Conservation (phyloP, 1,284 basidiomycete species). For the Rhodotorula sp. region DNA sequence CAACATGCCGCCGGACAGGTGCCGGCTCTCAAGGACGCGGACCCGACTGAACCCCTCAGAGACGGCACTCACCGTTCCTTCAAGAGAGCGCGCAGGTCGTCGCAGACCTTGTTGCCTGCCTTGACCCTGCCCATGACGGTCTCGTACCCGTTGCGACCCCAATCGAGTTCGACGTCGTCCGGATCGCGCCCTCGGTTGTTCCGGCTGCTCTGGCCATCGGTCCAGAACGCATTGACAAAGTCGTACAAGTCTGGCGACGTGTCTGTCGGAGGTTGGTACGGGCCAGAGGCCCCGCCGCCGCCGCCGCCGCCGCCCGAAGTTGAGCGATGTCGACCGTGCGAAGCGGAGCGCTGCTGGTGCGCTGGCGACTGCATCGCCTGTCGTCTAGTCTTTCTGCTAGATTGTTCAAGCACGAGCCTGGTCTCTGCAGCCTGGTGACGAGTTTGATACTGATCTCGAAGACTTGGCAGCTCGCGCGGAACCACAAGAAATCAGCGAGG, state of each 20-base stretch:
- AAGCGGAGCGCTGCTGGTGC: conserved; percentile 1
- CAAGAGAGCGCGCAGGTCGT: conserved; percentile 82
- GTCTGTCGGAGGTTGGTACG: conserved; percentile 1
- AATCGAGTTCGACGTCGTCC: conserved; percentile 66
- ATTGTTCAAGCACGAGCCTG: no score
- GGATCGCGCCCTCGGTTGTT: conserved; percentile 56
- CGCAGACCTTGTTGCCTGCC: conserved; percentile 78
- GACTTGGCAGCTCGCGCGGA: no score
- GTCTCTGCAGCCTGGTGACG: no score
- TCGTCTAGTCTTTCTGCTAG: no score
- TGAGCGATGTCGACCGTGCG: conserved; percentile 5
- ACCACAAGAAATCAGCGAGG: no score
- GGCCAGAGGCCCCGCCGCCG: conserved; percentile 6
- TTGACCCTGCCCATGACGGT: conserved; percentile 85
- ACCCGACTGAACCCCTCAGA: not conserved
- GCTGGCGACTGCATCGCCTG: not conserved
- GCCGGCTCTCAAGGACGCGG: not conserved
- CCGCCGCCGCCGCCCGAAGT: not conserved
- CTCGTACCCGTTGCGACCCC: conserved; percentile 56
- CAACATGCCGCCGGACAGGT: conserved; percentile 3
- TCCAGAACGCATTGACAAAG: conserved; percentile 97
- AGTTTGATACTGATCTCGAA: no score
- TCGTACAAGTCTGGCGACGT: conserved; percentile 56
- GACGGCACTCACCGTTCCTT: conserved; percentile 70
- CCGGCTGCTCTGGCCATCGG: conserved; percentile 20